These are phyloP conservation scores for Pistacia vera DNA, from an alignment of 345 rosid species.

Conservation along the genomic window DNA sequence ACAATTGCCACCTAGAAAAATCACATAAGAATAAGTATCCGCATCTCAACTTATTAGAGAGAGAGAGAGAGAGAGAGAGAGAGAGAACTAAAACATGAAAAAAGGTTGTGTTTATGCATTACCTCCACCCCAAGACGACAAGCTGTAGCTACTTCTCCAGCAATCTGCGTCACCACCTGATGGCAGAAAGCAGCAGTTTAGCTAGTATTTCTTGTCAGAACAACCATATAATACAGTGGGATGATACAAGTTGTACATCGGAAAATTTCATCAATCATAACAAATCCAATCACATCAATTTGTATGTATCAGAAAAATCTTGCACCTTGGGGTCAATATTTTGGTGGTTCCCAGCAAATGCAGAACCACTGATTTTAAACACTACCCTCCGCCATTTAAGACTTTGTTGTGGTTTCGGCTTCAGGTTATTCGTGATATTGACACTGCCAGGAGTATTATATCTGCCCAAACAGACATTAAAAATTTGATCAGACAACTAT, in stretches of 20 bases:
- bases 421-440: constrained; percentile 25
- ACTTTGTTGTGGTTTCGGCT: constrained; percentile 28
- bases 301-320: not conserved
- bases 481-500: not conserved
- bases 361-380: constrained; percentile 50
- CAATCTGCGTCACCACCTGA: constrained; percentile 53
- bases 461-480: constrained; percentile 17
- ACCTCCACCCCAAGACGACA: constrained; percentile 48
- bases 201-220: not conserved
- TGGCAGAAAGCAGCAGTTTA: constrained; percentile 1
- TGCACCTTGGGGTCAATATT: constrained; percentile 48
- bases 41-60: not conserved
- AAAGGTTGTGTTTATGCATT: not conserved
- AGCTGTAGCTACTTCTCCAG: constrained; percentile 47
- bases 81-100: not conserved
- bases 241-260: not conserved
- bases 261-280: not conserved
- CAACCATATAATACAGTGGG: not conserved
- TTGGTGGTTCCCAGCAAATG: constrained; percentile 45
- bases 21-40: not conserved
- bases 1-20: constrained; percentile 48
- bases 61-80: not conserved
- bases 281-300: not conserved
- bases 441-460: constrained; percentile 17
- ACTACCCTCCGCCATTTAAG: constrained; percentile 52